Conservation (phyloP, 495 filamentous ascomycete species). For the Melanomma pulvis-pyrius region DNA sequence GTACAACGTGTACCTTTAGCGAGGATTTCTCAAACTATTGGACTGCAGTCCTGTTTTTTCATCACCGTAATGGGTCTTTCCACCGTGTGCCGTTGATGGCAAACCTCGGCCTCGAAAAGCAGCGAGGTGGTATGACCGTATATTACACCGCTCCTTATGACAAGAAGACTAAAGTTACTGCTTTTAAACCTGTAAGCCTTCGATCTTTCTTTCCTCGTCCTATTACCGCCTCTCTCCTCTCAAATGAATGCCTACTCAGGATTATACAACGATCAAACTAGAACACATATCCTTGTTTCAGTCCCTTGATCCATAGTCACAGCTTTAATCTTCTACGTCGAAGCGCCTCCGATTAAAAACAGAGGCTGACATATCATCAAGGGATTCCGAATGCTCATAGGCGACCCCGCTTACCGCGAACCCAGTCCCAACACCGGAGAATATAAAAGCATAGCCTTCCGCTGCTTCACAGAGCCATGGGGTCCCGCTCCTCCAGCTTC, state of each 20-base stretch:
- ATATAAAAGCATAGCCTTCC: conserved; percentile 5
- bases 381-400: conserved; percentile 31
- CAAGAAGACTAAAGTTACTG: conserved; percentile 19
- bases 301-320: too few species aligned
- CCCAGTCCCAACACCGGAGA: conserved; percentile 39
- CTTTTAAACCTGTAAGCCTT: conserved; percentile 14
- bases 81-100: conserved; percentile 53
- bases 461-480: conserved; percentile 17
- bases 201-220: too few species aligned
- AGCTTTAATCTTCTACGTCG: not conserved
- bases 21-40: conserved; percentile 28
- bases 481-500: conserved; percentile 6
- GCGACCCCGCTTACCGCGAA: conserved; percentile 12
- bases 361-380: conserved; percentile 27
- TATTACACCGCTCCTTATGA: conserved; percentile 39
- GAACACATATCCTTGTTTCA: too few species aligned
- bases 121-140: conserved; percentile 26
- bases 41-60: conserved; percentile 52
- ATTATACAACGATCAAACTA: too few species aligned
- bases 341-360: not conserved
- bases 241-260: too few species aligned
- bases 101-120: conserved; percentile 51
- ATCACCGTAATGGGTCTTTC: conserved; percentile 50
- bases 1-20: conserved; percentile 21
- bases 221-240: too few species aligned